phyloP scores from a whole-genome alignment of 2,329 filamentous ascomycete genomes.

The Ceratocystis papillata region DNA sequence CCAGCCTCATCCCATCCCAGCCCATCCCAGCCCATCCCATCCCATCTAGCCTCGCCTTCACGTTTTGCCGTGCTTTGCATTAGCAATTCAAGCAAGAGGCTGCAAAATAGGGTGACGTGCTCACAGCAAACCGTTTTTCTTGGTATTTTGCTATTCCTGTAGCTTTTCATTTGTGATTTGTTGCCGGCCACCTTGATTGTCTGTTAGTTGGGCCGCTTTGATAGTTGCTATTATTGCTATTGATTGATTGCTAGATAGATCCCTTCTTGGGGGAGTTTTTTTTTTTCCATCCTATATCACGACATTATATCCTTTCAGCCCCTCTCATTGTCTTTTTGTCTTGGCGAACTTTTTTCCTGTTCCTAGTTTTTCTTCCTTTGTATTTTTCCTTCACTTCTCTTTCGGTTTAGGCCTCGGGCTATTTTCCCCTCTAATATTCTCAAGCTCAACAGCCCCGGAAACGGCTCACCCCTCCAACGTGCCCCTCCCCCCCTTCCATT shows the following conservation, averaged over 20 bases:
- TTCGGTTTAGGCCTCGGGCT: background rate
- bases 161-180: background rate
- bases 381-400: background rate
- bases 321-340: constrained; percentile 12
- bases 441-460: background rate
- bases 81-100: no score
- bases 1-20: background rate
- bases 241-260: background rate
- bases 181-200: background rate
- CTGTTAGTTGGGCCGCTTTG: background rate
- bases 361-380: background rate
- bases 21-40: background rate
- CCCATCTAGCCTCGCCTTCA: background rate
- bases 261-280: background rate
- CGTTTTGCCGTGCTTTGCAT: no score
- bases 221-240: background rate
- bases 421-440: background rate
- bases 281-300: constrained; percentile 9
- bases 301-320: constrained; percentile 5
- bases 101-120: no score
- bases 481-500: background rate
- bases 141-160: no score
- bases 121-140: no score
- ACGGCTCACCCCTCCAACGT: background rate
- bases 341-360: background rate